phyloP scores from a whole-genome alignment of 768 basidiomycete species.

The Coprinopsis sp. region DNA sequence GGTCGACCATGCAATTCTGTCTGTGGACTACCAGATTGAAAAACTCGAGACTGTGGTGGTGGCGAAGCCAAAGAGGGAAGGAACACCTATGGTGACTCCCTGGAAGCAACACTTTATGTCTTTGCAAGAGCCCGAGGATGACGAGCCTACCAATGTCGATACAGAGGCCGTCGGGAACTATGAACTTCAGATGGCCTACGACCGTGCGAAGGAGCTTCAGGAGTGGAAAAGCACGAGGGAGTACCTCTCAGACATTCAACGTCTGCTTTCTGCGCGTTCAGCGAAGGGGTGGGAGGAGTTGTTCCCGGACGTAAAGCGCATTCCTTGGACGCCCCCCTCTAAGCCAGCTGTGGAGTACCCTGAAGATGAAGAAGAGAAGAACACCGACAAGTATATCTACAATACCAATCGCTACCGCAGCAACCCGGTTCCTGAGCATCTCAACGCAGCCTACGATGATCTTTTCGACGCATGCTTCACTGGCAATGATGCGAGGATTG shows the following conservation, averaged over 20 bases:
- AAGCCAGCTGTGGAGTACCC: neutral
- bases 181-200: constrained; percentile 6
- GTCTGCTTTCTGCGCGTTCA: constrained; percentile 25
- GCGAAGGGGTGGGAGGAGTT: constrained; percentile 43
- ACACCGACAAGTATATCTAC: constrained; percentile 8
- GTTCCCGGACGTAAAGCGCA: constrained; percentile 24
- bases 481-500: constrained; percentile 48
- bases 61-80: neutral
- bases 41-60: constrained; percentile 14
- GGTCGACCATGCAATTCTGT: constrained; percentile 28
- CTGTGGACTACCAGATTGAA: constrained; percentile 19
- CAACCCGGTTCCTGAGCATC: constrained; percentile 28
- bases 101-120: constrained; percentile 12
- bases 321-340: constrained; percentile 2
- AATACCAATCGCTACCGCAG: constrained; percentile 18
- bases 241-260: constrained; percentile 32
- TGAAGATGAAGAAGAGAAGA: neutral
- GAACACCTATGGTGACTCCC: neutral
- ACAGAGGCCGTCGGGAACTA: neutral
- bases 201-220: constrained; percentile 12
- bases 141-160: too few relatives aligned
- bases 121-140: neutral
- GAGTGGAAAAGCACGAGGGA: constrained; percentile 22
- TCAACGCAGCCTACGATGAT: constrained; percentile 42
- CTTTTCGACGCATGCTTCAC: constrained; percentile 52